Conservation (phyloP, 768 basidiomycete genomes). For the Suillus alpinus region DNA sequence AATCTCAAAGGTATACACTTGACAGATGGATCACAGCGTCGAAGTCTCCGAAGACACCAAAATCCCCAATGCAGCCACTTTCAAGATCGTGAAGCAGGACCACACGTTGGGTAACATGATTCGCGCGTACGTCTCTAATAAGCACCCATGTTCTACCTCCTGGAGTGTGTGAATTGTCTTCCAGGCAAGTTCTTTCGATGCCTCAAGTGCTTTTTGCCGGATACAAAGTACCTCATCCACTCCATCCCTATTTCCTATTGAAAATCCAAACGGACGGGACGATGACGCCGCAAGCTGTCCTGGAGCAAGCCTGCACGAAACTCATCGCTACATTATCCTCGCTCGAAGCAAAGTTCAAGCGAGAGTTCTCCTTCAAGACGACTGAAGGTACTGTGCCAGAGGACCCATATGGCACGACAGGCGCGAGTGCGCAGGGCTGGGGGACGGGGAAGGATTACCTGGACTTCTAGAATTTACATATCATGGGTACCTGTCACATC, state of each 20-base stretch:
- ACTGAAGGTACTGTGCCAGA: conserved; percentile 49
- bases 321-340: conserved; percentile 70
- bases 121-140: conserved; percentile 63
- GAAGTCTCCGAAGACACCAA: conserved; percentile 94
- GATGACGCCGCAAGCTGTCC: conserved; percentile 73
- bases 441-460: conserved; percentile 50
- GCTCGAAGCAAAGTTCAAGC: conserved; percentile 75
- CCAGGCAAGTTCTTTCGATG: conserved; percentile 86
- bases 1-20: conserved; percentile 10
- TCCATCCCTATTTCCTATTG: conserved; percentile 90
- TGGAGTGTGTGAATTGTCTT: conserved; percentile 2
- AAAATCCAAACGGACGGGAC: conserved; percentile 95
- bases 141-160: conserved; percentile 11
- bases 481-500: background rate
- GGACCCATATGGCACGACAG: conserved; percentile 49
- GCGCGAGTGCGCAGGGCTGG: conserved; percentile 42
- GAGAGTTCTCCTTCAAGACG: conserved; percentile 80
- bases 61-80: conserved; percentile 94
- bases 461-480: conserved; percentile 41
- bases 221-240: conserved; percentile 96
- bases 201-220: conserved; percentile 92
- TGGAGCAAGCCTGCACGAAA: conserved; percentile 81
- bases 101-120: conserved; percentile 97
- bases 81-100: conserved; percentile 94
- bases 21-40: conserved; percentile 51